A percentile compares a stretch with the other conserved stretches of the same genome.
phyloP scores from a whole-genome alignment of 495 filamentous ascomycete species.

The Aspergillus baeticus region DNA sequence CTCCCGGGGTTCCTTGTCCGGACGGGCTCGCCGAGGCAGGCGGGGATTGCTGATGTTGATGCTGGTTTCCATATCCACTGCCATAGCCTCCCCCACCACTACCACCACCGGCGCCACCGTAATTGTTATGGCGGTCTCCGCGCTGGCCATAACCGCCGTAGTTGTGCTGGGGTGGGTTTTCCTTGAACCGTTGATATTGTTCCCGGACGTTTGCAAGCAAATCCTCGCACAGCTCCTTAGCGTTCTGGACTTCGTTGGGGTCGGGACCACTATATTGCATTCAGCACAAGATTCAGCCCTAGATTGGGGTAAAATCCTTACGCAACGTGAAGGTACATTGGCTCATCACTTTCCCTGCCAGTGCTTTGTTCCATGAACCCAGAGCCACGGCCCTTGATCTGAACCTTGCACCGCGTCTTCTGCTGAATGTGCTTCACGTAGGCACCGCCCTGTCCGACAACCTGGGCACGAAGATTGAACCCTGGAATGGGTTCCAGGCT shows the following conservation, averaged over 20 bases:
- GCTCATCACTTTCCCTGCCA: constrained; percentile 83
- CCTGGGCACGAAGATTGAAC: constrained; percentile 95
- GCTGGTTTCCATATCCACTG: constrained; percentile 37
- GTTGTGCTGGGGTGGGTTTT: constrained; percentile 67
- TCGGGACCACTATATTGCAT: constrained; percentile 73
- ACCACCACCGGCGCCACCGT: constrained; percentile 54
- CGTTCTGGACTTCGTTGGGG: constrained; percentile 77
- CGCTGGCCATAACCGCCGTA: neutral
- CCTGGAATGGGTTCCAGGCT: constrained; percentile 86
- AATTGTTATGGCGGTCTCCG: constrained; percentile 25
- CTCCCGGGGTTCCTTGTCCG: constrained; percentile 30
- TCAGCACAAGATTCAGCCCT: constrained; percentile 19
- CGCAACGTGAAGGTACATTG: constrained; percentile 95
- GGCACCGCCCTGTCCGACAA: constrained; percentile 87
- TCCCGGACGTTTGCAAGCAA: constrained; percentile 78
- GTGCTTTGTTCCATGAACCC: constrained; percentile 87
- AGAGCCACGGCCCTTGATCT: constrained; percentile 97
- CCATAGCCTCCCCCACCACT: constrained; percentile 34
- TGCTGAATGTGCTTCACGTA: constrained; percentile 98
- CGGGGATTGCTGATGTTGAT: constrained; percentile 34
- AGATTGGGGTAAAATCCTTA: constrained; percentile 32
- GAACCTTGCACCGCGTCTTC: constrained; percentile 89
- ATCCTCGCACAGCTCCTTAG: constrained; percentile 85
- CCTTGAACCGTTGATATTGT: constrained; percentile 87
- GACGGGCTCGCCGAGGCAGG: constrained; percentile 38